A percentile compares a stretch with the other conserved stretches of the same genome.
phyloP scores from a whole-genome alignment of 768 basidiomycete genomes.

The Cystofilobasidium ferigula region DNA sequence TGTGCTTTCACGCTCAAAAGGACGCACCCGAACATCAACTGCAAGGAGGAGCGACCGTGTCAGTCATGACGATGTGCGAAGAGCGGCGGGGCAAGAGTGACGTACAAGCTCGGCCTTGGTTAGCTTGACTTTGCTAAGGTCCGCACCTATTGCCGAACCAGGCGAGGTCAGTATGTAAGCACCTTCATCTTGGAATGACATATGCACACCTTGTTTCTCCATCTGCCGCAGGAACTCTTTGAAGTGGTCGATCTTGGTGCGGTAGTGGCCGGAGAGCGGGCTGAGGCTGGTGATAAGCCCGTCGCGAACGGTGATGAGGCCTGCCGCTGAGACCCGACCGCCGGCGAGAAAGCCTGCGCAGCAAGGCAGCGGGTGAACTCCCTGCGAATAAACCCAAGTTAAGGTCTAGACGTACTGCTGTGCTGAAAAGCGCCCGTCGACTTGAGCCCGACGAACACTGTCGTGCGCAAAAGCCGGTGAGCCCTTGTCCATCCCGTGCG shows the following conservation, averaged over 20 bases:
- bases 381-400: too few relatives aligned
- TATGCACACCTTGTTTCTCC: neutral
- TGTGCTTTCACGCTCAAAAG: neutral
- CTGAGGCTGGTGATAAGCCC: constrained; percentile 53
- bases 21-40: constrained; percentile 15
- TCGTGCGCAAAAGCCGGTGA: too few relatives aligned
- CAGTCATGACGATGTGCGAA: neutral
- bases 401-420: constrained; percentile 42
- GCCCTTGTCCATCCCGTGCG: constrained; percentile 37
- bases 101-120: constrained; percentile 47
- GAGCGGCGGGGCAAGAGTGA: neutral
- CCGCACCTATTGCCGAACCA: constrained; percentile 42
- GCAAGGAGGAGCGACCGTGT: neutral
- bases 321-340: constrained; percentile 54
- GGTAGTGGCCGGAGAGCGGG: constrained; percentile 59
- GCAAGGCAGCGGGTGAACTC: too few relatives aligned
- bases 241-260: constrained; percentile 45
- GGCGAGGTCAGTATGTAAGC: neutral
- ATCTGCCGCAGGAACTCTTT: neutral
- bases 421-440: constrained; percentile 55
- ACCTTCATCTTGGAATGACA: constrained; percentile 42
- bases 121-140: constrained; percentile 51
- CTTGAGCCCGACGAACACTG: constrained; percentile 54
- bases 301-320: constrained; percentile 54
- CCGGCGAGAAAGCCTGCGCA: constrained; percentile 33